phyloP scores from a whole-genome alignment of 306 rosid species.

The Prunus padus region DNA sequence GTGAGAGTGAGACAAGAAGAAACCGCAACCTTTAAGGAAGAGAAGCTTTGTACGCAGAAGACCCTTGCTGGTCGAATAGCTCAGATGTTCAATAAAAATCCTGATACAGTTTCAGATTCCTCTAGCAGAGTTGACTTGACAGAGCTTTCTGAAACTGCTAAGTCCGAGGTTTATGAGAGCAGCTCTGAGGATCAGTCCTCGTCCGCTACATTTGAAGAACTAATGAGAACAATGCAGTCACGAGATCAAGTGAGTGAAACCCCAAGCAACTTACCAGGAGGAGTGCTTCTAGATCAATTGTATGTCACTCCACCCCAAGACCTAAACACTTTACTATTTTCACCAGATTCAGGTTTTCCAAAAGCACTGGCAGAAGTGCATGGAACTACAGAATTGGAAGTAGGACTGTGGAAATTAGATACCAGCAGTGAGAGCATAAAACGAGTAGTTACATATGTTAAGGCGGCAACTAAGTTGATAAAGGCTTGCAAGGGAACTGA shows the following conservation, averaged over 20 bases:
- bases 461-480: conserved; percentile 70
- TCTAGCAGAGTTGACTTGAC: conserved; percentile 42
- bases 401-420: conserved; percentile 73
- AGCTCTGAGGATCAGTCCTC: conserved; percentile 58
- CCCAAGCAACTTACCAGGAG: conserved; percentile 78
- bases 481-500: conserved; percentile 79
- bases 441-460: conserved; percentile 63
- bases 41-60: conserved; percentile 50
- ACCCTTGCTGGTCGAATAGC: conserved; percentile 67
- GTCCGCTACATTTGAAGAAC: conserved; percentile 60
- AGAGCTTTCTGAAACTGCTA: conserved; percentile 48
- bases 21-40: conserved; percentile 49
- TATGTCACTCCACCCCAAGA: conserved; percentile 64
- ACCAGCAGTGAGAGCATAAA: conserved; percentile 45
- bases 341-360: conserved; percentile 56
- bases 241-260: conserved; percentile 63
- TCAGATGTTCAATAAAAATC: conserved; percentile 63
- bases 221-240: conserved; percentile 48
- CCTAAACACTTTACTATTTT: conserved; percentile 64
- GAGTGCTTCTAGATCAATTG: conserved; percentile 75
- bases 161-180: conserved; percentile 40
- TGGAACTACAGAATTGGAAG: conserved; percentile 65
- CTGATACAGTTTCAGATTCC: conserved; percentile 40
- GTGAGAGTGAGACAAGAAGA: conserved; percentile 54
- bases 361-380: conserved; percentile 60